Evolutionary conservation across 148 eudicot genomes (phyloP), one percentile per base, ranked within the genome.

Genomic region (Arbutus unedo): DNA sequence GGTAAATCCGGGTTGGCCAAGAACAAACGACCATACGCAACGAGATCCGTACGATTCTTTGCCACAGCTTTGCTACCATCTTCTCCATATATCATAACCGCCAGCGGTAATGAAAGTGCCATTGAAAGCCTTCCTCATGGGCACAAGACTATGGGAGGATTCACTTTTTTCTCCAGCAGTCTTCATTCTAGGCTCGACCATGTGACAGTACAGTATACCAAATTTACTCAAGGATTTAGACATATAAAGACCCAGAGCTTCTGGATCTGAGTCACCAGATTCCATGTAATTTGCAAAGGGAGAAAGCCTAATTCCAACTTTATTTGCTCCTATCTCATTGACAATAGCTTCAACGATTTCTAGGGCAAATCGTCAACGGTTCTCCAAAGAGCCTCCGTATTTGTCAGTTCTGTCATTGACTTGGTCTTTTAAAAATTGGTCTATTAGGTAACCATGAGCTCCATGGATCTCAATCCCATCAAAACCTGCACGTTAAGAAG

Each of bases 361-460:
- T 18, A 71, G 75, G 5, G 75, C 75, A 71, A 71, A 71, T 44
- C 49, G 75, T 21, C 75, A 71, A 71, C 23, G 50, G 50, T 71
- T 71, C 50, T 71, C 75, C 75, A 71, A 71, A 41, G 75, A 71
- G 49, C 75, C 75, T 71, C 75, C 75, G 19, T 71, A 71, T 15
- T 71, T 43, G 44, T 71, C 49, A 4, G 21, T 71, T 71, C 75
- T 8, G 75, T 71, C 75, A 71, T 71, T 71, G n/a, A 71, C 50
- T 71, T 44, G 75, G 49, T 71, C 49, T 71, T 88, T 88, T 70
- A 88, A 48, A 57, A 88, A 88, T 31, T 88, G 90, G 8, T 88
- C 90, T 8, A 88, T 86, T 66, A 88, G 79, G 78, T 88, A 88
- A 74, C 88, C 90, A 56, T 88, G 76, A 49, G 90, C 90, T 16